Evolutionary conservation across 768 basidiomycete genomes (phyloP).

Genomic region (Lentinula boryana): DNA sequence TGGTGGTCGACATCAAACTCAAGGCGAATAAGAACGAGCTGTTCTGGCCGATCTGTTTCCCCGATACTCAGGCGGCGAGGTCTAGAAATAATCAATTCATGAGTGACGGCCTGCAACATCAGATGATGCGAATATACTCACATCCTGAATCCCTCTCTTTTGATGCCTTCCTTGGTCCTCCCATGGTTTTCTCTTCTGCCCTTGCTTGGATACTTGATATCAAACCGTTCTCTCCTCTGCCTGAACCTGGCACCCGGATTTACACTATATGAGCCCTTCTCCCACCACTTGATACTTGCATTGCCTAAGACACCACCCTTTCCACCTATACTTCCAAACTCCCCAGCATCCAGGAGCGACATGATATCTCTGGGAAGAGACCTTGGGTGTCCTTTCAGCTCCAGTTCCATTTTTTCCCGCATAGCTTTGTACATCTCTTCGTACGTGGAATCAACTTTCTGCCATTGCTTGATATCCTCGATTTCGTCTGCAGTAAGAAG

Average conservation of each 20-base stretch:
- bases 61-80: constrained; percentile 54
- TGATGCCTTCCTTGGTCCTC: constrained; percentile 42
- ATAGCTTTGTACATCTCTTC: constrained; percentile 42
- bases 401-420: constrained; percentile 46
- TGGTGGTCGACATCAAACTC: constrained; percentile 95
- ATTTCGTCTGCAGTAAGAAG: constrained; percentile 47
- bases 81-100: constrained; percentile 23
- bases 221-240: constrained; percentile 33
- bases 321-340: constrained; percentile 3
- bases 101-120: background rate
- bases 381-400: constrained; percentile 31
- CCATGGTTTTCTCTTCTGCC: constrained; percentile 17
- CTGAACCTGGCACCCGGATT: constrained; percentile 32
- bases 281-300: constrained; percentile 51
- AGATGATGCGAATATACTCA: constrained; percentile 35
- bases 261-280: constrained; percentile 41
- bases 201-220: constrained; percentile 33
- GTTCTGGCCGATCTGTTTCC: constrained; percentile 62
- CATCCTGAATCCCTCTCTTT: constrained; percentile 70
- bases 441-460: constrained; percentile 56
- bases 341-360: constrained; percentile 1
- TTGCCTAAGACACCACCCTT: constrained; percentile 35
- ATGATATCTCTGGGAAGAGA: background rate
- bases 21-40: constrained; percentile 90
- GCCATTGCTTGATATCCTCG: constrained; percentile 51